Base-by-base conservation (phyloP, 2,329 filamentous ascomycete species). In the Leptographium lundbergii region DNA sequence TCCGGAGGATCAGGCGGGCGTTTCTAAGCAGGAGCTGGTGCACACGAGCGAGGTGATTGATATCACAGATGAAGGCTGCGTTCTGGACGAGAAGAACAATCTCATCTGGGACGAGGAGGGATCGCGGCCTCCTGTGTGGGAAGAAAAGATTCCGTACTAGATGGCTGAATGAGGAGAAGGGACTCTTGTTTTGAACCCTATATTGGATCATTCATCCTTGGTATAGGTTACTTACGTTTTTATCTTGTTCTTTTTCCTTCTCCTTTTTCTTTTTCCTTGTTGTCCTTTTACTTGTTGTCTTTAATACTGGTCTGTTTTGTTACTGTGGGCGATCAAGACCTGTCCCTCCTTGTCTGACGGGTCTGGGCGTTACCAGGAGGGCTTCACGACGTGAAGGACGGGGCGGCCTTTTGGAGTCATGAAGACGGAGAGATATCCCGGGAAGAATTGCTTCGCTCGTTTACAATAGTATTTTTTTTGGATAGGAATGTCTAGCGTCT, bases 31-130 rank as follows among this genome's bases (percentile, higher is more conserved):
- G 69, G 91, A 95, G 71, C 77, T 94, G 57, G 77, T 77, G 14
- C 87, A 94, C 66, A 88, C 87, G 0, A 76, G 76, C 64, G 82
- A 80, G 66, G 80, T 88, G 36, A 88, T 90, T 34, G 82, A 85
- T 1, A 92, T 95, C 63, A 91, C 88, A 0, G 90, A 96, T 65
- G 87, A 89, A 64, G 87, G 85, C 22, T 87, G 87, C 52, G 79
- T 74, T 56, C 72, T 92, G 56, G 78, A 87, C 66, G 86, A 88
- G 65, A 87, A 89, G 74, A 85, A 85, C 69, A 67, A 69, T 58
- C 59, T 73, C 19, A 63, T 64, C 1, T 73, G 71, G 71, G 71
- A 73, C 47, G 64, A 63, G 29, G 69, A 72, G 61, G 60, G 62
- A 4, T 65, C 67, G 7, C 60, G 69, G 24, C 70, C 70, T 17